Percentiles rank a stretch among this genome's conserved stretches.
Evolutionary conservation across 202 grass and related monocot genomes (phyloP).

Genomic region (Zizania palustris): DNA sequence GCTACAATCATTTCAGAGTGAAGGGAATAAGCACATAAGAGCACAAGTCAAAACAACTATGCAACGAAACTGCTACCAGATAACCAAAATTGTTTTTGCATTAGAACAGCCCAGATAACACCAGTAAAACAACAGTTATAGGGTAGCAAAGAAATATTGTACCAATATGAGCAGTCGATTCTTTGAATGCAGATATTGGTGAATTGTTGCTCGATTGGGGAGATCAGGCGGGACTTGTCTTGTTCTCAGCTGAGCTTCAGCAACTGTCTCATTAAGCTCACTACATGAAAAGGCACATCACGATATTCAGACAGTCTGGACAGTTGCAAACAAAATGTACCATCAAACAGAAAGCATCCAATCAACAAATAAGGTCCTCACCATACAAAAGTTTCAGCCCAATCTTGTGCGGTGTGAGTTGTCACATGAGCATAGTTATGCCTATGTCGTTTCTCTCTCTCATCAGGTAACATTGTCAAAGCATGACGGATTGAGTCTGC

Average conservation of each 20-base stretch:
- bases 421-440: constrained; percentile 99
- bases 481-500: constrained; percentile 70
- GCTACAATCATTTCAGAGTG: background rate
- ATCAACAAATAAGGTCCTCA: constrained; percentile 40
- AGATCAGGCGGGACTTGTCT: constrained; percentile 92
- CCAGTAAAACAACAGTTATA: constrained; percentile 6
- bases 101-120: background rate
- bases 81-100: constrained; percentile 10
- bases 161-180: constrained; percentile 96
- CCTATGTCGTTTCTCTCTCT: constrained; percentile 95
- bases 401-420: constrained; percentile 97
- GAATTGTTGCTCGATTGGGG: constrained; percentile 57
- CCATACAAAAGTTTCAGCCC: constrained; percentile 99
- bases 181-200: constrained; percentile 79
- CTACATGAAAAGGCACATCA: constrained; percentile 51
- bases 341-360: background rate
- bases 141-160: constrained; percentile 26
- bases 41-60: constrained; percentile 19
- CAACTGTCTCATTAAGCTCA: constrained; percentile 93
- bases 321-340: background rate
- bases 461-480: constrained; percentile 75
- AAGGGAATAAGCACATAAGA: background rate
- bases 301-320: constrained; percentile 27
- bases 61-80: background rate
- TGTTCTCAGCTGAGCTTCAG: constrained; percentile 87